Percentiles rank a stretch among this genome's conserved stretches.
phyloP scores from a whole-genome alignment of 805 yeast genomes.

The Brettanomyces sp. region DNA sequence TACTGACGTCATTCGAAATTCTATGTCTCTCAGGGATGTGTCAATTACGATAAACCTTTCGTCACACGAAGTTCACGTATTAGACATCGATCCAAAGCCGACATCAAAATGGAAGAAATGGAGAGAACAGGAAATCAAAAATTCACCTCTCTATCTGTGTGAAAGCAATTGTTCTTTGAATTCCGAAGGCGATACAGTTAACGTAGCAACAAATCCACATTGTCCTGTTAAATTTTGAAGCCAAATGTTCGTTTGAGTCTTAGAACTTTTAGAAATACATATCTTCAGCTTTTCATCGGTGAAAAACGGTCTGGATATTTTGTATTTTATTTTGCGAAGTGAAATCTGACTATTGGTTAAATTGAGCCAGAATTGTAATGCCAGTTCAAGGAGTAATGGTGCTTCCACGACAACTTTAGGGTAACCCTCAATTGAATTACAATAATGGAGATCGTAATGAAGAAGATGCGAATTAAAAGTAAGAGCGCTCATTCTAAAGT shows the following conservation, averaged over 20 bases:
- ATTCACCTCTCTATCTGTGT: slow-evolving; percentile 6
- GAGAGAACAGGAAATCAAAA: slow-evolving; percentile 21
- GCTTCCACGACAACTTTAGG: slow-evolving; percentile 67
- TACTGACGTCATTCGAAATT: slow-evolving; percentile 28
- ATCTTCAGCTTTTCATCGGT: slow-evolving; percentile 28
- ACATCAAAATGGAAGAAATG: slow-evolving; percentile 35
- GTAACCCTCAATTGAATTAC: slow-evolving; percentile 46
- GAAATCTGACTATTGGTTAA: background rate
- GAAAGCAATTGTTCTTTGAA: background rate
- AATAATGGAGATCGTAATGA: slow-evolving; percentile 59
- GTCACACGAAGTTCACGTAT: slow-evolving; percentile 18
- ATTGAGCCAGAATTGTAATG: slow-evolving; percentile 37
- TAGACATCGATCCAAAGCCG: slow-evolving; percentile 43
- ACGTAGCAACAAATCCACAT: slow-evolving; percentile 9
- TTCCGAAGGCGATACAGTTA: slow-evolving; percentile 4
- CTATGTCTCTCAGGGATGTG: slow-evolving; percentile 47
- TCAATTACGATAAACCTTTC: slow-evolving; percentile 37
- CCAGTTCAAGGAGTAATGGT: slow-evolving; percentile 59
- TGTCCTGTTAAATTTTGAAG: slow-evolving; percentile 8
- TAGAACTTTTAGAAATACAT: slow-evolving; percentile 8
- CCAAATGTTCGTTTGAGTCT: slow-evolving; percentile 16
- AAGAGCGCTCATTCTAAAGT: slow-evolving; percentile 61
- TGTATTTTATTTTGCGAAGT: slow-evolving; percentile 34
- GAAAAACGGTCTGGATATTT: slow-evolving; percentile 41
- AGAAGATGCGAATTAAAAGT: slow-evolving; percentile 79